Evolutionary conservation across 2,329 filamentous ascomycete genomes (phyloP).

Genomic region (Rhynchosporium secalis): DNA sequence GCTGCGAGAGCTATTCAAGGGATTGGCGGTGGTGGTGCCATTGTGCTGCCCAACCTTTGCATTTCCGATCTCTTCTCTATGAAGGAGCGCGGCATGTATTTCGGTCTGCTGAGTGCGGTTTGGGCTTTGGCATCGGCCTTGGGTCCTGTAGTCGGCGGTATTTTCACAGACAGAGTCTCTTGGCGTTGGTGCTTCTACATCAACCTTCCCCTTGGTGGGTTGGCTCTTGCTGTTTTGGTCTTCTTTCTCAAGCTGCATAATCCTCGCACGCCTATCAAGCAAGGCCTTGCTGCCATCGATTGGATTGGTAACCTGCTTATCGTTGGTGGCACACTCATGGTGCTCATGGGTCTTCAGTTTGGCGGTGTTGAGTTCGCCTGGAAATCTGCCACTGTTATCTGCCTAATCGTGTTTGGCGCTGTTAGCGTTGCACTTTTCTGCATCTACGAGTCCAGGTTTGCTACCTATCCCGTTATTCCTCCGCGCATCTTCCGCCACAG

Average conservation of each 20-base stretch:
- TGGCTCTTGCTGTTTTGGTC: conserved; percentile 48
- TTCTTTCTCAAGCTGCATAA: conserved; percentile 62
- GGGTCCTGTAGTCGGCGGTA: conserved; percentile 62
- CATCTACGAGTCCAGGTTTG: conserved; percentile 67
- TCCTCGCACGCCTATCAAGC: conserved; percentile 55
- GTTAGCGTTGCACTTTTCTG: conserved; percentile 60
- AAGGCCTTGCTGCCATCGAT: conserved; percentile 60
- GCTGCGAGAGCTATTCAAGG: conserved; percentile 63
- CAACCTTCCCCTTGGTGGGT: conserved; percentile 43
- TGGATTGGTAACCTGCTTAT: conserved; percentile 61
- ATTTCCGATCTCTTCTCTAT: conserved; percentile 63
- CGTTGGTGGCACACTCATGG: conserved; percentile 75
- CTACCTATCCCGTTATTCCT: conserved; percentile 76
- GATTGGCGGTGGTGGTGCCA: conserved; percentile 61
- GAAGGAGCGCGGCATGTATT: conserved; percentile 8
- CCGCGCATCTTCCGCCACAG: conserved; percentile 65
- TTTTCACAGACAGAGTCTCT: conserved; percentile 57
- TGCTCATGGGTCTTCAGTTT: conserved; percentile 80
- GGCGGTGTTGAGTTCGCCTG: conserved; percentile 71
- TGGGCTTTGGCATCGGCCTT: conserved; percentile 64
- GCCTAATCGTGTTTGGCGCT: conserved; percentile 72
- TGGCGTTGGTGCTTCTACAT: conserved; percentile 65
- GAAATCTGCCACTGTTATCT: conserved; percentile 72
- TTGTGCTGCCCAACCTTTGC: conserved; percentile 63
- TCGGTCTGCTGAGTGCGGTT: conserved; percentile 56